Base-by-base conservation (phyloP, 2,329 filamentous ascomycete species). In the Exophiala sideris region DNA sequence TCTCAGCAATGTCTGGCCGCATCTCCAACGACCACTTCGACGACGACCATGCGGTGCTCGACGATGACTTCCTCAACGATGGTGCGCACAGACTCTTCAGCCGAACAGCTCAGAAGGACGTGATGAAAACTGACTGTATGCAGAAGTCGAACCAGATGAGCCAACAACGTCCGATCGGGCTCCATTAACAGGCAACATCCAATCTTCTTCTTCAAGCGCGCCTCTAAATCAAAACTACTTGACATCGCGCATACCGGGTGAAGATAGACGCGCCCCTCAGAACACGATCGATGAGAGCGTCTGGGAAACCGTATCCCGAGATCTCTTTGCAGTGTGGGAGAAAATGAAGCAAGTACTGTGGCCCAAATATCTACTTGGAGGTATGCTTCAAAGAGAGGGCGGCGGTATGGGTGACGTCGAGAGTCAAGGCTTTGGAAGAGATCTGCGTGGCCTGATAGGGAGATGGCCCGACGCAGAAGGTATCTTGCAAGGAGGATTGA, bases 341-440 rank as follows among this genome's bases (percentile, higher is more conserved):
- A 99, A 99, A 80, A 90, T 99, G 86, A 86, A 89, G 71, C 92
- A 96, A 77, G 94, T 99, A 36, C 83, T 99, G 57, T 99, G 90
- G 73, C 94, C 94, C 14, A 91, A 91, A 68, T 97, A 97, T 75
- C 80, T 99, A 45, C 86, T 99, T 20, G 83, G 83, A 38, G 83
- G 83, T 36, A 77, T 85, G 66, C 72, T 86, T 72, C 73, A 78
- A 60, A 71, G 77, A 47, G 77, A 80, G 32, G 80, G 80, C n/a
- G 75, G 75, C 16, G 80, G 77, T 34, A 79, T 77, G n/a, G 81
- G 83, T 66, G 75, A 79, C 62, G 81, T 77, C 12, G 80, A 83
- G 62, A 76, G 74, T 8, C 65, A 68, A 46, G 68, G 75, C 45
- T 71, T 76, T 47, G 69, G 74, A 16, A 70, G 73, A 47, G 76